Base-by-base conservation (phyloP, 306 rosid genomes). In the Purshia tridentata region DNA sequence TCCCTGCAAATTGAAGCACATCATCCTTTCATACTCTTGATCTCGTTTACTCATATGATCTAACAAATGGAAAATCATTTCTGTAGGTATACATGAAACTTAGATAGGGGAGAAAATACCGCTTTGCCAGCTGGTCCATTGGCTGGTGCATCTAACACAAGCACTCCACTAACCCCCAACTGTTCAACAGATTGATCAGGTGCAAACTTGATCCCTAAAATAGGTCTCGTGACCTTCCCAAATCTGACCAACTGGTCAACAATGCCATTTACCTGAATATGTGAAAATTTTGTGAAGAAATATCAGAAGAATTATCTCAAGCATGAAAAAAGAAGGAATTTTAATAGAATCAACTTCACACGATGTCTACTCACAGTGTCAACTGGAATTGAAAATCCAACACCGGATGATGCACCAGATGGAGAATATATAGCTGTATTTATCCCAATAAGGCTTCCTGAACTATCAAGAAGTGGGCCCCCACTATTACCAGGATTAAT, bases 161-260 rank as follows among this genome's bases (percentile, higher is more conserved):
- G 99, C 78, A 95, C 99, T 65, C 99, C 99, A 69, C 98, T 87
- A 59, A 95, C 90, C 5, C 99, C 99, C 58, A 91, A 68, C 85
- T 91, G 98, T 81, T 95, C 98, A 51, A 95, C 99, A 61, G 99
- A 95, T 64, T 95, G 99, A 88, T 95, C 99, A 2, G 99, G 99
- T 35, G 99, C 99, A 83, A 95, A 95, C 83, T 95, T 95, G 66
- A 95, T 91, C 68, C 99, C 99, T 82, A 95, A 83, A 76, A 95
- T 86, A 52, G 99, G 99, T 90, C 99, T 88, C 41, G 98, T 95
- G 76, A 95, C 99, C 91, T 91, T 95, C 68, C 99, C 99, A 72
- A 87, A 95, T 78, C 11, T 89, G 74, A 95, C 99, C 80, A 95
- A 78, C 77, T 95, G 99, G 47, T 95, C 99, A 79, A 95, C 99